Percentiles rank a stretch among this genome's conserved stretches.
These are phyloP conservation scores for Hemileia vastatrix DNA, from an alignment of 1,284 basidiomycete species.

Conservation along the genomic window DNA sequence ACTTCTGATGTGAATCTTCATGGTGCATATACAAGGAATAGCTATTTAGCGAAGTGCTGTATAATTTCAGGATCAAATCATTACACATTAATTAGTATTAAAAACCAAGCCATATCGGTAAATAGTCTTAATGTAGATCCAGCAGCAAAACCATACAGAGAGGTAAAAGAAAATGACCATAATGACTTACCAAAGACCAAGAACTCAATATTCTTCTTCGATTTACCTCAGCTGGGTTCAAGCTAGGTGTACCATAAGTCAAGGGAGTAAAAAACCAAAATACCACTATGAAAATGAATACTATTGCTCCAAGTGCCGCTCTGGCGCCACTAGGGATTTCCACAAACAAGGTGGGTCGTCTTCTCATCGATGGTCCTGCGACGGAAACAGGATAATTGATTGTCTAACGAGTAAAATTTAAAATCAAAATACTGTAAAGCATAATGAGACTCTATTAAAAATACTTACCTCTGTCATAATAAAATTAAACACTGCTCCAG, in stretches of 20 bases:
- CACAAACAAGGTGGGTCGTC: slow-evolving; percentile 57
- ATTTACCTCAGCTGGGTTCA: slow-evolving; percentile 34
- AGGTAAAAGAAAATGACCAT: too few species aligned
- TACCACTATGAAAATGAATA: slow-evolving; percentile 56
- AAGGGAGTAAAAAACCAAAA: slow-evolving; percentile 71
- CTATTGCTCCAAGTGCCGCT: slow-evolving; percentile 52
- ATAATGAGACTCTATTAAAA: slow-evolving; percentile 28
- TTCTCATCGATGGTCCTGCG: slow-evolving; percentile 54
- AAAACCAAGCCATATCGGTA: too few species aligned
- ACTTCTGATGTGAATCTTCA: too few species aligned
- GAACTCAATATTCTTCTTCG: slow-evolving; percentile 31
- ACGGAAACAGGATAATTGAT: slow-evolving; percentile 84
- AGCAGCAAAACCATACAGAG: too few species aligned
- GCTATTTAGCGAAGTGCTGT: too few species aligned
- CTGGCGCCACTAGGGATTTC: slow-evolving; percentile 52
- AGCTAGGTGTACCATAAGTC: slow-evolving; percentile 78
- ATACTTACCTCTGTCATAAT: slow-evolving; percentile 60
- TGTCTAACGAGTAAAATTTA: slow-evolving; percentile 47
- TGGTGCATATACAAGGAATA: too few species aligned
- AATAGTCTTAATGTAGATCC: too few species aligned
- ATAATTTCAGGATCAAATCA: too few species aligned
- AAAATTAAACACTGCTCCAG: slow-evolving; percentile 85
- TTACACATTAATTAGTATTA: too few species aligned
- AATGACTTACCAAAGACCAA: slow-evolving; percentile 33
- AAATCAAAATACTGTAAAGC: slow-evolving; percentile 42